A percentile compares a stretch with the other conserved stretches of the same genome.
Evolutionary conservation across 2,329 filamentous ascomycete species (phyloP).

Genomic region (Talaromyces piceae): DNA sequence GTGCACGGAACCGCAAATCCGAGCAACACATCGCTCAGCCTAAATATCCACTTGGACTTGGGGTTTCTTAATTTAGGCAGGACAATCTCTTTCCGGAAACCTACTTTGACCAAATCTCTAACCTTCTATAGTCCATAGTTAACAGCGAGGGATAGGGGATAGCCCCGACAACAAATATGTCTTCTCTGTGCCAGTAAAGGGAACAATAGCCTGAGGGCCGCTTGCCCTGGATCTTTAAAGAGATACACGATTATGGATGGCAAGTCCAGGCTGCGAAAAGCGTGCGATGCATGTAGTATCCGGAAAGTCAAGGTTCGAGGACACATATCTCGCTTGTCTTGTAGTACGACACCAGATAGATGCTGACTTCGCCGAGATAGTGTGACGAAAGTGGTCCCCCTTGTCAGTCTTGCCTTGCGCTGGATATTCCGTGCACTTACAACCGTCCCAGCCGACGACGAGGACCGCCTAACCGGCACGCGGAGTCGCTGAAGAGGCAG

Average conservation of each 20-base stretch:
- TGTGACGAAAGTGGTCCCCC: constrained; percentile 61
- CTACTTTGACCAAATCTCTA: too few relatives aligned
- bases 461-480: constrained; percentile 60
- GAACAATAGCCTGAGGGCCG: background rate
- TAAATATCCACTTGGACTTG: too few relatives aligned
- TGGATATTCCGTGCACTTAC: constrained; percentile 63
- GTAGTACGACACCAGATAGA: background rate
- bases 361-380: constrained; percentile 25
- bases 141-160: too few relatives aligned
- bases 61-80: too few relatives aligned
- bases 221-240: background rate
- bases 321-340: too few relatives aligned
- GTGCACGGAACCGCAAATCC: too few relatives aligned
- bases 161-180: too few relatives aligned
- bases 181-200: background rate
- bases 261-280: constrained; percentile 41
- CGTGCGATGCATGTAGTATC: constrained; percentile 47
- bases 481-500: constrained; percentile 58
- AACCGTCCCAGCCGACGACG: constrained; percentile 55
- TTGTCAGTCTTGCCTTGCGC: constrained; percentile 56
- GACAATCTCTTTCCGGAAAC: too few relatives aligned
- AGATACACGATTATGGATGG: constrained; percentile 24
- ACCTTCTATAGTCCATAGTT: too few relatives aligned
- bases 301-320: constrained; percentile 46
- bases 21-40: too few relatives aligned